A percentile compares a stretch with the other conserved stretches of the same genome.
phyloP scores from a whole-genome alignment of 1,284 basidiomycete species.

The Ceratorhiza oryzae-sativae region DNA sequence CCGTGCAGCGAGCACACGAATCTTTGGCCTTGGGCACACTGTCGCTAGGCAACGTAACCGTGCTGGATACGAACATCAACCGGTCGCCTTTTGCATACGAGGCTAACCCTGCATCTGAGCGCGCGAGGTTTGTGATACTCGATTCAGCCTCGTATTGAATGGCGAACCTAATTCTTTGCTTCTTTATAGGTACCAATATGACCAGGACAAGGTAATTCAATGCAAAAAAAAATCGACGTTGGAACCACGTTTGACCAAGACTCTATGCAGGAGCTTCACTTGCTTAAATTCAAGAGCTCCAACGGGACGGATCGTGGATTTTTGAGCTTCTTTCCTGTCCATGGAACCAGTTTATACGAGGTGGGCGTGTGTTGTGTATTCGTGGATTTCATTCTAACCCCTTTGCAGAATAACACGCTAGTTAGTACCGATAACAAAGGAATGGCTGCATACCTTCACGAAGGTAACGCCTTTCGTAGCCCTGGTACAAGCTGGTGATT shows the following conservation, averaged over 20 bases:
- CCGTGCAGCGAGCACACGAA: constrained; percentile 71
- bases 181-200: constrained; percentile 56
- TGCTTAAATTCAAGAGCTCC: constrained; percentile 68
- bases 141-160: not conserved
- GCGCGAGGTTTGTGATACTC: constrained; percentile 57
- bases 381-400: not conserved
- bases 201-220: constrained; percentile 65
- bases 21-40: constrained; percentile 67
- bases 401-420: constrained; percentile 72
- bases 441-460: constrained; percentile 80
- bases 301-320: constrained; percentile 67
- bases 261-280: constrained; percentile 57
- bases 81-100: constrained; percentile 75
- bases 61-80: constrained; percentile 72
- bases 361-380: constrained; percentile 50
- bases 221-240: not conserved
- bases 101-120: constrained; percentile 72
- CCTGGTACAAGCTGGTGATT: not conserved
- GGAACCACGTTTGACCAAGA: not conserved
- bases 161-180: not conserved
- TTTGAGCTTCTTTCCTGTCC: constrained; percentile 79
- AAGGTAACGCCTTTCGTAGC: constrained; percentile 55
- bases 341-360: constrained; percentile 79
- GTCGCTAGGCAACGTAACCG: constrained; percentile 70
- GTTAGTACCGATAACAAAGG: constrained; percentile 82